Conservation (phyloP, 2,329 filamentous ascomycete genomes). For the Ophiostoma tasmaniense region DNA sequence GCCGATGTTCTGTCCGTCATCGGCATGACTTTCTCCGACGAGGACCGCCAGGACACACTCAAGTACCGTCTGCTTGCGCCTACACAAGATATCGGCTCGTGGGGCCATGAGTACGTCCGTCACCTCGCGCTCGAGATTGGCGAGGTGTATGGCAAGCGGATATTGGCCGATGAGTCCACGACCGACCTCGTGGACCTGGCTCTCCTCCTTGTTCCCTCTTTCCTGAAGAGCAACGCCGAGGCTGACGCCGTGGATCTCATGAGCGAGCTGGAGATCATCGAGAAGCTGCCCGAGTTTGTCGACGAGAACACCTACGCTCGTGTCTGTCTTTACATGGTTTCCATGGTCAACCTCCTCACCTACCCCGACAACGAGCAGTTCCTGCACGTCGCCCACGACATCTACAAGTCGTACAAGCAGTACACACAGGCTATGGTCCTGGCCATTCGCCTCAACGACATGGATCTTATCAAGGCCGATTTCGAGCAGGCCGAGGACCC, state of each 20-base stretch:
- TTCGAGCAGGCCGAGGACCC: conserved; percentile 74
- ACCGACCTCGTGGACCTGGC: conserved; percentile 81
- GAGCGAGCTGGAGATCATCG: conserved; percentile 96
- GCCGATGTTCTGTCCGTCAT: conserved; percentile 96
- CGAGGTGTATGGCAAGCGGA: conserved; percentile 80
- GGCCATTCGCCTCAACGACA: conserved; percentile 86
- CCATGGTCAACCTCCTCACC: conserved; percentile 95
- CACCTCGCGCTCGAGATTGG: conserved; percentile 94
- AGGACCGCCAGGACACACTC: conserved; percentile 89
- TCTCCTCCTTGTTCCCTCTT: conserved; percentile 79
- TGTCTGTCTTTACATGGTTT: conserved; percentile 96
- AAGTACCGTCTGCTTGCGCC: conserved; percentile 90
- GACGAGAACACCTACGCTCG: conserved; percentile 90
- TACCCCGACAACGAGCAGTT: conserved; percentile 97
- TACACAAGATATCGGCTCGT: conserved; percentile 86
- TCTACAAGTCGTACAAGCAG: conserved; percentile 90
- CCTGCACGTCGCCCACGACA: conserved; percentile 81
- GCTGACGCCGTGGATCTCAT: conserved; percentile 95
- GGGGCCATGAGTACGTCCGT: conserved; percentile 97
- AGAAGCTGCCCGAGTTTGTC: conserved; percentile 77
- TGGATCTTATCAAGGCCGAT: conserved; percentile 68
- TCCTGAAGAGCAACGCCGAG: conserved; percentile 94
- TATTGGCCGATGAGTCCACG: conserved; percentile 75
- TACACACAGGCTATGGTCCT: conserved; percentile 88
- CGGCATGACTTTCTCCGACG: conserved; percentile 97